Percentiles rank a stretch among this genome's conserved stretches.
These are phyloP conservation scores for Nannizzia gypsea DNA, from an alignment of 2,329 filamentous ascomycete species.

Conservation along the genomic window DNA sequence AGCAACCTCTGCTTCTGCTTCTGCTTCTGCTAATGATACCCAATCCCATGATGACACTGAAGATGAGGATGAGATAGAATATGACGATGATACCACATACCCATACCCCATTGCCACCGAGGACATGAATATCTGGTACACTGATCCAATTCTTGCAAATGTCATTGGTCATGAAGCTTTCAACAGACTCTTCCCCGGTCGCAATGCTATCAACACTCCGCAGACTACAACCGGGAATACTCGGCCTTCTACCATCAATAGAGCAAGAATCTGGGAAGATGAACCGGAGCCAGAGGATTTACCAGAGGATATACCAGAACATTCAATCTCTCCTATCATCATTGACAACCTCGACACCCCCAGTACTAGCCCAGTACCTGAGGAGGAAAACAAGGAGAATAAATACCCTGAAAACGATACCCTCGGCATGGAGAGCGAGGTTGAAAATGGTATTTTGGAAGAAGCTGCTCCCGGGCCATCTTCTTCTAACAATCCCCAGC, in stretches of 20 bases:
- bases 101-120: slow-evolving; percentile 1
- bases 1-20: background rate
- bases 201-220: background rate
- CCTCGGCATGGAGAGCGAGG: background rate
- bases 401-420: background rate
- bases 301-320: slow-evolving; percentile 7
- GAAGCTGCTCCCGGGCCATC: background rate
- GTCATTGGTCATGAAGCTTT: background rate
- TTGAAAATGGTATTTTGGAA: background rate
- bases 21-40: background rate
- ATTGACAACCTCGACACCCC: background rate
- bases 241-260: background rate
- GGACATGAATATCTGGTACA: background rate
- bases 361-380: background rate
- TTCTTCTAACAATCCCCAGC: background rate
- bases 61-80: background rate
- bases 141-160: background rate
- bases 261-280: slow-evolving; percentile 2
- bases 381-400: slow-evolving; percentile 12
- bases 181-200: background rate
- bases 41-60: background rate
- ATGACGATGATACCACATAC: background rate
- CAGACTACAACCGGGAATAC: background rate
- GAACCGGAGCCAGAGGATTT: background rate
- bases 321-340: background rate